Evolutionary conservation across 306 rosid genomes (phyloP), one percentile per base, ranked within the genome.

Genomic region (Macrotyloma uniflorum): DNA sequence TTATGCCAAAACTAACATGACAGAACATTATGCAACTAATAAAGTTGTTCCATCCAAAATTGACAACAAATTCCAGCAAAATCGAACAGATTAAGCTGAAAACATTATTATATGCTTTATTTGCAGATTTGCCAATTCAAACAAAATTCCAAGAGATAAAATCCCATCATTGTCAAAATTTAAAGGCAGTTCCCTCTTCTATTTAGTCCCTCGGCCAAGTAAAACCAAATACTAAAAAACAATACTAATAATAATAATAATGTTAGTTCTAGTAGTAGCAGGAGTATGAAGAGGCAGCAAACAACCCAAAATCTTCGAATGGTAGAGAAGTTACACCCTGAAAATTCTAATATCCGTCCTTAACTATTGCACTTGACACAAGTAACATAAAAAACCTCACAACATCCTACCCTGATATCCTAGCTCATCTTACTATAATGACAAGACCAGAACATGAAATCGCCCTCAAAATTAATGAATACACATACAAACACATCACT

Each of bases 361-460:
- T 49, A 69, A 53, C 63, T 11, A 67, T n/a, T 23, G 49, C 57
- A 62, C 45, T 67, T 24, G 3, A 64, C 28, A 54, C 47, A 13
- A 51, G 30, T 23, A 15, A 54, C 73, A 58, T 30, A 67, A 36
- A 38, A 49, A 73, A 36, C 62, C 26, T 33, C 33, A 13, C 28
- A 43, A 24, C 19, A 8, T 67, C 62, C 73, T 50, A 67, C 42
- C 24, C 65, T 57, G 51, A 32, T 65, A 46, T 62, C 66, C 57
- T 36, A 54, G 66, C 58, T 33, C 71, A 68, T 64, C 55, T 59
- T 18, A 43, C 6, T 32, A 32, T 28, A 43, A 23, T 13, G 20
- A 86, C 36, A 58, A 82, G 68, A 81, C 54, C 45, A 65, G n/a
- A 70, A 42, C 23, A 36, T 40, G 74, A 30, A 81, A 78, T 53